phyloP scores from a whole-genome alignment of 192 early-diverging fungal species.

The Phlyctochytrium arcticum region DNA sequence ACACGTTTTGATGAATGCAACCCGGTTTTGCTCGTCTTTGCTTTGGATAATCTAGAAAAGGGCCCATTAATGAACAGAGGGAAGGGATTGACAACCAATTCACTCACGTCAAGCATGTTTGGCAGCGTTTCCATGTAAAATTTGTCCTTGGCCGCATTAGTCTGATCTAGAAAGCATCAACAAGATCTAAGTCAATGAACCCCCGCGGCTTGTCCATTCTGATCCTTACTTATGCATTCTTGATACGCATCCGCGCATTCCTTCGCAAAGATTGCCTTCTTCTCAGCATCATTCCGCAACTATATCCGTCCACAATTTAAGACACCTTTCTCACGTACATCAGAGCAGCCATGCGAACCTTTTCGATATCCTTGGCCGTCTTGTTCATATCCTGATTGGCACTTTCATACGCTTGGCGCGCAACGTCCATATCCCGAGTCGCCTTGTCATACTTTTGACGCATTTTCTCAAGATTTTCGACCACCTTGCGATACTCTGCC shows the following conservation, averaged over 20 bases:
- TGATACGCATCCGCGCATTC: constrained; percentile 32
- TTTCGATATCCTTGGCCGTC: constrained; percentile 34
- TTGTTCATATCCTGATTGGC: constrained; percentile 31
- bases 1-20: constrained; percentile 21
- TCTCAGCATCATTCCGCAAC: constrained; percentile 35
- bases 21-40: constrained; percentile 33
- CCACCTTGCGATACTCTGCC: constrained; percentile 25
- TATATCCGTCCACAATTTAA: not conserved
- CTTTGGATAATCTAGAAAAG: constrained; percentile 31
- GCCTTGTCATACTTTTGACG: constrained; percentile 36
- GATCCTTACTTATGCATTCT: constrained; percentile 37
- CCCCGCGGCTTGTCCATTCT: too few relatives aligned
- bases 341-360: not conserved
- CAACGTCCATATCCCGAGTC: constrained; percentile 34
- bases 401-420: constrained; percentile 24
- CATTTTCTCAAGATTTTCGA: constrained; percentile 32
- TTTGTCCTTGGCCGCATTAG: constrained; percentile 35
- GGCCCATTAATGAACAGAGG: not conserved
- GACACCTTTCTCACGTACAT: not conserved
- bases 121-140: constrained; percentile 33
- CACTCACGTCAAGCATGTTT: constrained; percentile 30
- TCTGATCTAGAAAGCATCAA: constrained; percentile 33
- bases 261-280: constrained; percentile 33
- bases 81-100: not conserved
- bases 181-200: too few relatives aligned